phyloP scores from a whole-genome alignment of 2,329 filamentous ascomycete species.

The Pestalotiopsis sp. region DNA sequence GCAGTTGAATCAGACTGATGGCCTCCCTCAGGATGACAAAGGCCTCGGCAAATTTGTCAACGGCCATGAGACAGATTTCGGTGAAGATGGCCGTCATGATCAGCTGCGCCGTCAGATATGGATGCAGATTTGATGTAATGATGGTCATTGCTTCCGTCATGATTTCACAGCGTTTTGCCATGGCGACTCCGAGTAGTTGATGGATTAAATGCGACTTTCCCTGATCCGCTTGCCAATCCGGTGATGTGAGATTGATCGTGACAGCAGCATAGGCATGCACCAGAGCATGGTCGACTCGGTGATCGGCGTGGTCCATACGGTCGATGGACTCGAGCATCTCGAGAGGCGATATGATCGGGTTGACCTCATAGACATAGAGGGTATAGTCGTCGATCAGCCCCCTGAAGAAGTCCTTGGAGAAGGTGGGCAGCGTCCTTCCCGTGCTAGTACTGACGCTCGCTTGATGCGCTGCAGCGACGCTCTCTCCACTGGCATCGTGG shows the following conservation, averaged over 20 bases:
- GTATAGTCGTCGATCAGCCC: not conserved
- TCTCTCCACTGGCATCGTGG: not conserved
- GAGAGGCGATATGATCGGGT: not conserved
- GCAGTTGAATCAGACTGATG: not conserved
- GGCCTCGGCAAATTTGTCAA: constrained; percentile 6
- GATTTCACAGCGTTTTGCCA: not conserved
- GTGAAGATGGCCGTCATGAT: constrained; percentile 7
- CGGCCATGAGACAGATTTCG: constrained; percentile 7
- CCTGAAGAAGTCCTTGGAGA: not conserved
- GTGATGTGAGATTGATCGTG: not conserved
- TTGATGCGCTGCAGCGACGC: not conserved
- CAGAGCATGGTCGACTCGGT: not conserved
- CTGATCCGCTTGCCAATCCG: constrained; percentile 3
- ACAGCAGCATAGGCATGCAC: constrained; percentile 3
- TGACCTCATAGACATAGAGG: not conserved
- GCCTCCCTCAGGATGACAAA: constrained; percentile 5
- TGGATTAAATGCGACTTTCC: not conserved
- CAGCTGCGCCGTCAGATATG: not conserved
- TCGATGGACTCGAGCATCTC: constrained; percentile 4
- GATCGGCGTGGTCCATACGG: not conserved
- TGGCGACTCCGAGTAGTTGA: not conserved
- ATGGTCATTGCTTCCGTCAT: not conserved
- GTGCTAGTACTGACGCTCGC: not conserved
- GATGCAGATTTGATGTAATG: not conserved
- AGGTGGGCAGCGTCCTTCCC: not conserved